Evolutionary conservation across 2,329 filamentous ascomycete genomes (phyloP).

Genomic region (Phialophora chinensis): DNA sequence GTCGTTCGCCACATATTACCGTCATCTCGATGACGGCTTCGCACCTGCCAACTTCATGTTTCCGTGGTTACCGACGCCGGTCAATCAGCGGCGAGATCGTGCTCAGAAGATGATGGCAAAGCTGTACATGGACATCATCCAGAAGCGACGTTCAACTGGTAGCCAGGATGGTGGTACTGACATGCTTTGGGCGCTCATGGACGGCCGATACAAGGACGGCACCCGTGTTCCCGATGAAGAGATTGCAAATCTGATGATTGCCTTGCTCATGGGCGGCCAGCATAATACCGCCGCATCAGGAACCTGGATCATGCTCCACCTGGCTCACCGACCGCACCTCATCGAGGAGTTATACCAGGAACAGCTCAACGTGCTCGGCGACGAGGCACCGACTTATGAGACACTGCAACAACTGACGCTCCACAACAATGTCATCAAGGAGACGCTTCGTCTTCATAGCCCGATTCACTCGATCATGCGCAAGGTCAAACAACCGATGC

Average conservation of each 20-base stretch:
- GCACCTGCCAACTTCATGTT: conserved; percentile 88
- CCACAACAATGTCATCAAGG: conserved; percentile 84
- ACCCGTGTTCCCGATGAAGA: conserved; percentile 79
- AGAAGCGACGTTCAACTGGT: conserved; percentile 67
- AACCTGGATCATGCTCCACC: conserved; percentile 82
- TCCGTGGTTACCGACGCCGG: conserved; percentile 86
- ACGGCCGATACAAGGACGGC: conserved; percentile 82
- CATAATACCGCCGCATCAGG: conserved; percentile 85
- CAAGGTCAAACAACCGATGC: conserved; percentile 86
- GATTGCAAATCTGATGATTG: conserved; percentile 92
- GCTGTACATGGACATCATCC: conserved; percentile 82
- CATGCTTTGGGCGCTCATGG: conserved; percentile 92
- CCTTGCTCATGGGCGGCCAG: conserved; percentile 88
- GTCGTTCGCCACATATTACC: conserved; percentile 80
- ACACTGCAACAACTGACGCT: conserved; percentile 78
- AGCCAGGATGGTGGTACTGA: conserved; percentile 65
- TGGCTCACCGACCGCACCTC: conserved; percentile 79
- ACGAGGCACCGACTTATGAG: conserved; percentile 78
- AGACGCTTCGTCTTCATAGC: conserved; percentile 87
- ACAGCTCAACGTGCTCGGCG: conserved; percentile 74
- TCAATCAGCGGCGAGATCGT: conserved; percentile 79
- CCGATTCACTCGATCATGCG: conserved; percentile 96
- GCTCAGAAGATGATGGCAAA: conserved; percentile 81
- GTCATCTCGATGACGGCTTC: conserved; percentile 90
- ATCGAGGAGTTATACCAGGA: conserved; percentile 83